phyloP scores from a whole-genome alignment of 768 basidiomycete genomes.

The Suillus variegatus region DNA sequence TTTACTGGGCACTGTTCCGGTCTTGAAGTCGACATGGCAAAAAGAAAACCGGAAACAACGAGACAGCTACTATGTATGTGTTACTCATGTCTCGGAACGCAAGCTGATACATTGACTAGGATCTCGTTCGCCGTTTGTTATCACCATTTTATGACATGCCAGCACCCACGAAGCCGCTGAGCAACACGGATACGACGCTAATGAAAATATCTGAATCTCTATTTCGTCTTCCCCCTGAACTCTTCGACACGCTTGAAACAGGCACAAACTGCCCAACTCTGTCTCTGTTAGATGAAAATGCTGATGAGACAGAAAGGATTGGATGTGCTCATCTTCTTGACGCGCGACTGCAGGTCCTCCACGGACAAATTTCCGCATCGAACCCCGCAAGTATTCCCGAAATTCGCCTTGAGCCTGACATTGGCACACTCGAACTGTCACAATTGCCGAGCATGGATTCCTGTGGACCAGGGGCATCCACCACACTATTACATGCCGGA shows the following conservation, averaged over 20 bases:
- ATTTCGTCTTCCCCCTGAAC: slow-evolving; percentile 49
- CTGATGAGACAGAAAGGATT: slow-evolving; percentile 49
- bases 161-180: slow-evolving; percentile 40
- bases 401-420: slow-evolving; percentile 39
- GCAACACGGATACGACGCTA: slow-evolving; percentile 48
- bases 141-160: slow-evolving; percentile 50
- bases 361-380: slow-evolving; percentile 27
- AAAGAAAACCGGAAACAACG: slow-evolving; percentile 59
- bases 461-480: slow-evolving; percentile 32
- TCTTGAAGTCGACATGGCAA: slow-evolving; percentile 59
- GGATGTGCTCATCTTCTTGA: slow-evolving; percentile 55
- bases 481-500: slow-evolving; percentile 50
- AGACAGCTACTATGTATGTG: slow-evolving; percentile 70
- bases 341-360: slow-evolving; percentile 48
- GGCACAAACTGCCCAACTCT: slow-evolving; percentile 37
- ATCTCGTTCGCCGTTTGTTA: slow-evolving; percentile 66
- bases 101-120: slow-evolving; percentile 41
- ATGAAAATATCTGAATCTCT: slow-evolving; percentile 56
- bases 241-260: slow-evolving; percentile 53
- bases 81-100: background rate
- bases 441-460: slow-evolving; percentile 38
- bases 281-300: slow-evolving; percentile 54
- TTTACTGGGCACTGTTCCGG: slow-evolving; percentile 62
- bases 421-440: slow-evolving; percentile 5
- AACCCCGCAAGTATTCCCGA: slow-evolving; percentile 36